phyloP scores from a whole-genome alignment of 2,329 filamentous ascomycete species.

The Fusarium succisae region DNA sequence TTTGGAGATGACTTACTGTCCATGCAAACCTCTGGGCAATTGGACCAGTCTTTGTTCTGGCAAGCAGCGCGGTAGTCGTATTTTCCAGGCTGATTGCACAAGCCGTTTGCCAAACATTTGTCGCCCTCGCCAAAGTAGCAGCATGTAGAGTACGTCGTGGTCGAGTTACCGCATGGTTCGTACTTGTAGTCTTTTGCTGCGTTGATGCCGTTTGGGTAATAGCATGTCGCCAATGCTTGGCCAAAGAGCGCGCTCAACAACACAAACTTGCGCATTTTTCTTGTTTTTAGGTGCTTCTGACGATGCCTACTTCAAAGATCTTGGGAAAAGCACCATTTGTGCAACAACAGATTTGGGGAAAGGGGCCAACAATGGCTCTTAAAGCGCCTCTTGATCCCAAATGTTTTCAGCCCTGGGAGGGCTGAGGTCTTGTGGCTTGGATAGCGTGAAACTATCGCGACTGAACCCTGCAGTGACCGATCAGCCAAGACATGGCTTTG shows the following conservation, averaged over 20 bases:
- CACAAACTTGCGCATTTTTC: constrained; percentile 1
- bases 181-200: constrained; percentile 36
- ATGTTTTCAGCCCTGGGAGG: not conserved
- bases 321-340: fast-evolving
- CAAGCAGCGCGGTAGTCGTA: constrained; percentile 36
- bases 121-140: constrained; percentile 39
- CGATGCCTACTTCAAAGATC: not conserved
- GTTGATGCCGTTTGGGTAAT: constrained; percentile 35
- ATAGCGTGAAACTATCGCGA: constrained; percentile 46
- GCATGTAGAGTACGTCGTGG: constrained; percentile 29
- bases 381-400: not conserved
- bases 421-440: constrained; percentile 34
- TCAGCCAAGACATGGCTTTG: not conserved
- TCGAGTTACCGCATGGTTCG: constrained; percentile 29
- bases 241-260: not conserved
- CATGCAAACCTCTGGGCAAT: constrained; percentile 33
- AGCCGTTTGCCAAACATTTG: constrained; percentile 31
- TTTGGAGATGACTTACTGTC: constrained; percentile 10
- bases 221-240: constrained; percentile 20
- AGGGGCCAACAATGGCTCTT: not conserved
- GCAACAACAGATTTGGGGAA: not conserved
- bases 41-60: constrained; percentile 36
- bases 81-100: constrained; percentile 23
- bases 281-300: not conserved
- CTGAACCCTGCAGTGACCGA: not conserved